Conservation (phyloP, 1,284 basidiomycete genomes). For the Fomitiporia mediterranea region DNA sequence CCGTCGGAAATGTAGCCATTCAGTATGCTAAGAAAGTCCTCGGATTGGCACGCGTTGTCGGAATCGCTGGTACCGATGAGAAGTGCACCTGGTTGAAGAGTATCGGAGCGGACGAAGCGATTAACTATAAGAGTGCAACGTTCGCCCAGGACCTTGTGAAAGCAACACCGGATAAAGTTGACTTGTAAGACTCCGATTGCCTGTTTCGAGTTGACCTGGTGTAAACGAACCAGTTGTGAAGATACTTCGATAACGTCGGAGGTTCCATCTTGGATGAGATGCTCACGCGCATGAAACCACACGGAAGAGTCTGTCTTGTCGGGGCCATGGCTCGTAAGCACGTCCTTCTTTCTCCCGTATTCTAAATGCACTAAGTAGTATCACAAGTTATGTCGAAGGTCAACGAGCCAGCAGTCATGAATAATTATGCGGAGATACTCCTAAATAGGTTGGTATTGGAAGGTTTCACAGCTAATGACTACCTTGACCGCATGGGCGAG, state of each 20-base stretch:
- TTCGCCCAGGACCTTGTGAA: conserved; percentile 21
- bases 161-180: conserved; percentile 20
- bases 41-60: conserved; percentile 39
- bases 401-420: conserved; percentile 15
- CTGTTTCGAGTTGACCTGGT: conserved; percentile 22
- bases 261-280: conserved; percentile 34
- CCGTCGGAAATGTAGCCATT: conserved; percentile 28
- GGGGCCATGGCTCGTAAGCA: conserved; percentile 35
- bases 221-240: background rate
- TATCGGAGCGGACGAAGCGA: conserved; percentile 39
- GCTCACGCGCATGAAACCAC: conserved; percentile 33
- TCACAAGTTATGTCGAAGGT: conserved; percentile 23
- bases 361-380: conserved; percentile 11
- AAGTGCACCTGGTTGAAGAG: conserved; percentile 42
- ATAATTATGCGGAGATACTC: conserved; percentile 31
- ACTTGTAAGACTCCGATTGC: conserved; percentile 18
- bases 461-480: conserved; percentile 37
- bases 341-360: background rate
- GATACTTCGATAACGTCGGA: conserved; percentile 36
- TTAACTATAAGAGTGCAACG: conserved; percentile 40
- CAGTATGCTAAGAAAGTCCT: conserved; percentile 35
- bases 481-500: conserved; percentile 17
- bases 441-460: conserved; percentile 34
- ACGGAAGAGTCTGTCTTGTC: conserved; percentile 37
- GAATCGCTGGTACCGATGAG: conserved; percentile 40